Conservation (phyloP, 805 yeast species). For the Kazachstania kunashirensis region DNA sequence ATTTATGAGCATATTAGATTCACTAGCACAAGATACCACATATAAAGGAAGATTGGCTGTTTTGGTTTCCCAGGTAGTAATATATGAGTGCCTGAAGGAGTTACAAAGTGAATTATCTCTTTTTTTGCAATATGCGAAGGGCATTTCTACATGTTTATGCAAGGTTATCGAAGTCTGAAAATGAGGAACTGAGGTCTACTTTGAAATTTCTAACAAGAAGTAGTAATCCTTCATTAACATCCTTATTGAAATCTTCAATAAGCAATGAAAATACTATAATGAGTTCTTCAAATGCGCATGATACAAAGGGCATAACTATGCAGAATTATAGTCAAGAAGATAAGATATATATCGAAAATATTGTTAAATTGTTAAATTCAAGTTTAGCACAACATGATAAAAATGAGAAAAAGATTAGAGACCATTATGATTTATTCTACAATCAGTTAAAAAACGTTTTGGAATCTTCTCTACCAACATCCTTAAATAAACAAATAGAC, state of each 20-base stretch:
- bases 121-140: conserved; percentile 9
- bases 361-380: conserved; percentile 21
- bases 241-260: too few relatives aligned
- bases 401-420: conserved; percentile 16
- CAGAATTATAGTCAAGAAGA: conserved; percentile 1
- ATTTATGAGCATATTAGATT: too few relatives aligned
- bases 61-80: too few relatives aligned
- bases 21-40: too few relatives aligned
- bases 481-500: background rate
- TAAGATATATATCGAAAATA: conserved; percentile 18
- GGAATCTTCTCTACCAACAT: background rate
- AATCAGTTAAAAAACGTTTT: conserved; percentile 11
- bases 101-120: too few relatives aligned
- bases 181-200: conserved; percentile 20
- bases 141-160: conserved; percentile 16
- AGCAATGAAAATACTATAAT: too few relatives aligned
- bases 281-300: too few relatives aligned
- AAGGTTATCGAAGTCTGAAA: conserved; percentile 14
- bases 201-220: conserved; percentile 19
- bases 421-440: conserved; percentile 24
- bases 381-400: conserved; percentile 20
- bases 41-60: too few relatives aligned
- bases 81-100: too few relatives aligned
- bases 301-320: too few relatives aligned
- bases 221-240: conserved; percentile 7